Evolutionary conservation across 2,329 filamentous ascomycete species (phyloP), one percentile per base, ranked within the genome.

Genomic region (Beauveria rudraprayagi): DNA sequence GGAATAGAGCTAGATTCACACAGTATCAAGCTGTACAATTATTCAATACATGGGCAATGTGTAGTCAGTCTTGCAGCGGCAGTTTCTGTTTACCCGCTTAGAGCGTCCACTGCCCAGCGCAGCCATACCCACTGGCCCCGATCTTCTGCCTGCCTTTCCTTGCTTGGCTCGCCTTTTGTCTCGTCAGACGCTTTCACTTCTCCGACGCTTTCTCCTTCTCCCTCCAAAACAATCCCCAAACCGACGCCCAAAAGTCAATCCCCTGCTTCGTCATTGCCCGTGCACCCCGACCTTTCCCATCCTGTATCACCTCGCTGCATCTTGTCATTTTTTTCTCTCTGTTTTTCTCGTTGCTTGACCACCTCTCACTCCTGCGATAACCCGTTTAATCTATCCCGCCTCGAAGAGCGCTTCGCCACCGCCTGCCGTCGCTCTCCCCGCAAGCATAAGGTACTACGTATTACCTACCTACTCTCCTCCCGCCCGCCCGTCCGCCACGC

Each of bases 211-310:
- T 53, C 30, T 28, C 60, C 56, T 51, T 26, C 47, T 59, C 46
- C 41, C 53, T 62, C 56, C 44, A 41, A 48, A 50, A 50, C 56
- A 50, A 50, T 51, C 34, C 46, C 56, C 46, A 58, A 51, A 58
- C 56, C 43, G 22, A 47, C 54, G 22, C 16, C 52, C 43, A 30
- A 37, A 43, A 41, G 24, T 30, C 46, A 41, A 28, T 41, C 30
- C 46, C 56, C 30, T 34, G 14, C 30, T 26, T 57, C 46, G 22
- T 51, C 56, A 57, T 40, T 51, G 46, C 55, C 43, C 40, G 22
- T 11, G 34, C 34, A 37, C 24, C 30, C 51, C 43, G 34, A 22
- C 30, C 11, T 30, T 28, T 43, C 22, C 37, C 37, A 46, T 46
- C 53, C 53, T 44, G 11, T 14, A 37, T 37, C 34, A 37, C 34